phyloP scores from a whole-genome alignment of 2,329 filamentous ascomycete genomes.

The Lasiodiplodia sp. region DNA sequence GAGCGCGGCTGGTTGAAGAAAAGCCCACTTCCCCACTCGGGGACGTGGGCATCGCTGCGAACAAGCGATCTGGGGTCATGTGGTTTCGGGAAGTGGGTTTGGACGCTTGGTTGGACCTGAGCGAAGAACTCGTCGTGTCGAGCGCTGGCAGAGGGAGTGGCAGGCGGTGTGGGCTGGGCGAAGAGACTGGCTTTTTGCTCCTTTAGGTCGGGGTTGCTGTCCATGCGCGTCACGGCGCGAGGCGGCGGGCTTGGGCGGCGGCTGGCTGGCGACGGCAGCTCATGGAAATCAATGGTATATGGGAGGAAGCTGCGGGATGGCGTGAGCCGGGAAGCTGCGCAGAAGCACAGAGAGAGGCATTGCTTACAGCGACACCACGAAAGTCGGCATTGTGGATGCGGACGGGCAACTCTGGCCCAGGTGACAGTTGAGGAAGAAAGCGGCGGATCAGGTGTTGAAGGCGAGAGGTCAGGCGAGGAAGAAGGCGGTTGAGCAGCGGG shows the following conservation, averaged over 20 bases:
- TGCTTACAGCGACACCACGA: conserved; percentile 66
- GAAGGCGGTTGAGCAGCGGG: background rate
- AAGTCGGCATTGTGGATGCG: conserved; percentile 61
- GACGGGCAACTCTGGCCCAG: conserved; percentile 7
- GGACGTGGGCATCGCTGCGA: conserved; percentile 76
- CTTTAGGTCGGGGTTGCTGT: conserved; percentile 53
- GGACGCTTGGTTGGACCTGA: conserved; percentile 48
- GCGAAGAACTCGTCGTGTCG: conserved; percentile 57
- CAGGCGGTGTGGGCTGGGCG: conserved; percentile 48
- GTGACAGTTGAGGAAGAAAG: background rate
- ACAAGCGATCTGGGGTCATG: conserved; percentile 62
- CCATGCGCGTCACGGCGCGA: conserved; percentile 49
- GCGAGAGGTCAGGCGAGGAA: background rate
- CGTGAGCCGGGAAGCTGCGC: background rate
- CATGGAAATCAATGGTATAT: conserved; percentile 85
- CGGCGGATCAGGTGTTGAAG: conserved; percentile 7
- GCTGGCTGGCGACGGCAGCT: conserved; percentile 60
- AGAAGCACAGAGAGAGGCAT: conserved; percentile 9
- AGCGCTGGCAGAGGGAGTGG: conserved; percentile 48
- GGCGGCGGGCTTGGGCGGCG: conserved; percentile 37
- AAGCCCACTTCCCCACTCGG: conserved; percentile 73
- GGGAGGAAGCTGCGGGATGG: conserved; percentile 77
- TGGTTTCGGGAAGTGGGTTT: conserved; percentile 63
- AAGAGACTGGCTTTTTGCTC: conserved; percentile 50
- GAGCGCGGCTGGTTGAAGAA: conserved; percentile 76